Percentiles rank a stretch among this genome's conserved stretches.
phyloP scores from a whole-genome alignment of 192 early-diverging fungal genomes.

The Gryganskiella cystojenkinii region DNA sequence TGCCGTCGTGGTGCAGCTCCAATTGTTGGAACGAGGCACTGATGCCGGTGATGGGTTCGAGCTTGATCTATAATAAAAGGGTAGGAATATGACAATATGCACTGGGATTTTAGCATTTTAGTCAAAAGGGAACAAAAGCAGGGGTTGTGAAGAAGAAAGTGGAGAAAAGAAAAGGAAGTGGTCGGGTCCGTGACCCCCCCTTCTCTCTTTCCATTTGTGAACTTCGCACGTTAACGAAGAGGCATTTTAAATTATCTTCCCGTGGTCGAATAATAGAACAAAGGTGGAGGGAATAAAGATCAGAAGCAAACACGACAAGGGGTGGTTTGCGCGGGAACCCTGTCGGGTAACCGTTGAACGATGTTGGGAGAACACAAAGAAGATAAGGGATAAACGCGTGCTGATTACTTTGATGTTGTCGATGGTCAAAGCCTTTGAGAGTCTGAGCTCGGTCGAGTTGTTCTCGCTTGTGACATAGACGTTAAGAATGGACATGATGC shows the following conservation, averaged over 20 bases:
- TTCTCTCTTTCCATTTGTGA: background rate
- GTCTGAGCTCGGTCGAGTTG: conserved; percentile 86
- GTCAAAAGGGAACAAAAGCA: background rate
- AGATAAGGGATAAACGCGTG: too few species aligned
- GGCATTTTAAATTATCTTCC: too few species aligned
- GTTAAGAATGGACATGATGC: conserved; percentile 85
- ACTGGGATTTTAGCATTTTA: too few species aligned
- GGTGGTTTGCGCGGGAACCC: too few species aligned
- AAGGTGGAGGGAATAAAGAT: too few species aligned
- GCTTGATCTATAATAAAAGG: conserved; percentile 72
- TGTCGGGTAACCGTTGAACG: too few species aligned
- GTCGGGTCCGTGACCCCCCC: background rate
- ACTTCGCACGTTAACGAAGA: background rate
- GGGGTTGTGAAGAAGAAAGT: background rate
- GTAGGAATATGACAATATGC: too few species aligned
- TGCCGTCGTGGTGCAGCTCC: conserved; percentile 66
- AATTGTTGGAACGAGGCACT: conserved; percentile 74
- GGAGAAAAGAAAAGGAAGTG: background rate
- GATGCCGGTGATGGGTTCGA: conserved; percentile 95
- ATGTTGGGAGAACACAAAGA: too few species aligned
- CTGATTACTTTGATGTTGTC: conserved; percentile 71
- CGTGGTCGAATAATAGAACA: too few species aligned
- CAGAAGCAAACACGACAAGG: too few species aligned
- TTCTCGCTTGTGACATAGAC: conserved; percentile 89
- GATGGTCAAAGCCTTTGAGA: conserved; percentile 80